Evolutionary conservation across 306 rosid genomes (phyloP), one percentile per base, ranked within the genome.

Genomic region (Vigna radiata): DNA sequence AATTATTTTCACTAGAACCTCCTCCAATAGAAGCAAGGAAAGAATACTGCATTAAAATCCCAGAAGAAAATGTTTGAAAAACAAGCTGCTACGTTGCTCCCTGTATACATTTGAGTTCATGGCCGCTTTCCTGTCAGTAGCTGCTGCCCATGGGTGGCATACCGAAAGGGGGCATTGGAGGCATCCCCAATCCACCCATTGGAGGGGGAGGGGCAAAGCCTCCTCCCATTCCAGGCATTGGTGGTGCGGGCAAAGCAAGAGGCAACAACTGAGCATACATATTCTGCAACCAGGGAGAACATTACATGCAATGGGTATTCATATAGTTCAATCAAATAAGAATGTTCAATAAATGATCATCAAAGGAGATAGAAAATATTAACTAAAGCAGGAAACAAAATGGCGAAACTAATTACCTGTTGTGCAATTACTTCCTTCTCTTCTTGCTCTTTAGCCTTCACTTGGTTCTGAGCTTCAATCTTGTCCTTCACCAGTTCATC

Each of bases 151-250:
- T 95, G 16, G 98, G 92, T 69, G 98, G 97, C 98, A 92, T 95
- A 76, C 98, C 98, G 73, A 60, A 95, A 37, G 97, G 97, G 59
- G 98, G 98, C 98, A 94, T 89, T 16, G 98, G 97, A 7, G 97
- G 98, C 98, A 92, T 93, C 63, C 98, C 98, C 84, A 92, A 29
- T 79, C 98, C 98, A n/a, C 96, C 96, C 98, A 91, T 91, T 53
- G 85, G 87, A 10, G 97, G 97, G 3, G 96, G 86, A 81, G 90
- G 88, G 44, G 81, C 95, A 79, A 43, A 92, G 70, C 90, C 91
- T 9, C 92, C 92, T 60, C 91, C 97, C 96, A 93, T 91, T 52
- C 96, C 97, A 8, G 97, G 96, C 89, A 94, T 88, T 62, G 97
- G 97, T 33, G 97, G 99, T 63, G 99, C 99, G 77, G 97, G 97